Conservation (phyloP, 164 flowering plant genomes). For the Magnolia changhungtana region DNA sequence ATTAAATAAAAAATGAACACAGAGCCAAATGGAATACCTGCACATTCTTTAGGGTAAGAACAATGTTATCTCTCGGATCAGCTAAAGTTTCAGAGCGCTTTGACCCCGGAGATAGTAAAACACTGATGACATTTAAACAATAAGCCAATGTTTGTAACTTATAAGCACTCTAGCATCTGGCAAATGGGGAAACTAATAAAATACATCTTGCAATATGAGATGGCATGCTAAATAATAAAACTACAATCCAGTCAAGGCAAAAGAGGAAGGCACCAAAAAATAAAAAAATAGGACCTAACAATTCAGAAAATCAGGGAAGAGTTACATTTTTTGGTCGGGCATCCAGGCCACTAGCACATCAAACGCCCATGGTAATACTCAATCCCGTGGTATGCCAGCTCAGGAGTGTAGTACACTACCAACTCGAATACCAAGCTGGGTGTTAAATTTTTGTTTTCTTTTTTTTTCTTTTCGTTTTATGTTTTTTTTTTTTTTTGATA, state of each 20-base stretch:
- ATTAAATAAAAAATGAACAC: not conserved
- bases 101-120: slow-evolving; percentile 65
- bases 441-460: too few relatives aligned
- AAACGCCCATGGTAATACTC: not conserved
- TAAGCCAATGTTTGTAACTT: slow-evolving; percentile 3
- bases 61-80: slow-evolving; percentile 72
- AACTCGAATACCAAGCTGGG: too few relatives aligned
- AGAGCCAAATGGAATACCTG: slow-evolving; percentile 52
- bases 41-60: slow-evolving; percentile 92
- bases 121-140: slow-evolving; percentile 10
- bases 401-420: not conserved
- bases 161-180: not conserved
- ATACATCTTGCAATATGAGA: not conserved
- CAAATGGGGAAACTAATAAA: not conserved
- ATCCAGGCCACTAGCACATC: not conserved
- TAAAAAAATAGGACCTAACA: too few relatives aligned
- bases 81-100: slow-evolving; percentile 58
- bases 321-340: not conserved
- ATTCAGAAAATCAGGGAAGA: not conserved
- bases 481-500: too few relatives aligned
- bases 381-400: not conserved
- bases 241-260: not conserved
- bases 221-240: not conserved
- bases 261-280: not conserved
- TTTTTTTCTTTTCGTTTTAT: too few relatives aligned